Percentiles rank a stretch among this genome's conserved stretches.
These are phyloP conservation scores for Erodium maritimum DNA, from an alignment of 345 rosid genomes.

Conservation along the genomic window DNA sequence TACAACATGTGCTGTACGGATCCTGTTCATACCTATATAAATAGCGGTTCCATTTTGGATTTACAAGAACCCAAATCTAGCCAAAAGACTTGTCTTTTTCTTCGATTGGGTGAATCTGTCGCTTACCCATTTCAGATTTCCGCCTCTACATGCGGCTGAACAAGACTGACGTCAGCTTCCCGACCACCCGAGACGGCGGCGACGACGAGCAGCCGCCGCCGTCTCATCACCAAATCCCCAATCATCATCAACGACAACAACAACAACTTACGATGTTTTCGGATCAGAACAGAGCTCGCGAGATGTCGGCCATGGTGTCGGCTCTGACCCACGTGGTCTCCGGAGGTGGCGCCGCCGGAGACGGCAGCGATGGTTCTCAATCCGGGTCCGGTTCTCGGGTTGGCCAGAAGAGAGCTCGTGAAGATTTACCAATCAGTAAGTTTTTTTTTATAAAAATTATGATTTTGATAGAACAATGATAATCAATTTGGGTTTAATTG, in stretches of 20 bases:
- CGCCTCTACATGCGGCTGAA: neutral
- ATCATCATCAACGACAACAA: neutral
- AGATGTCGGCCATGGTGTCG: slow-evolving; percentile 66
- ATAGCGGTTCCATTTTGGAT: too few relatives aligned
- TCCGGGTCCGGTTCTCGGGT: slow-evolving; percentile 6
- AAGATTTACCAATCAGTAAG: neutral
- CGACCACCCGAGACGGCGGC: neutral
- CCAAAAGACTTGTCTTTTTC: too few relatives aligned
- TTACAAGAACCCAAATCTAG: too few relatives aligned
- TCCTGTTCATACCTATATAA: too few relatives aligned
- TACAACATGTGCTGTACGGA: too few relatives aligned
- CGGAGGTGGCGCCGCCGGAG: slow-evolving; percentile 15
- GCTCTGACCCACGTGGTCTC: slow-evolving; percentile 62
- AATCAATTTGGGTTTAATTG: too few relatives aligned
- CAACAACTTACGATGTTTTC: slow-evolving; percentile 14
- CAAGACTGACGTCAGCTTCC: neutral
- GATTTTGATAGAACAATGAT: too few relatives aligned
- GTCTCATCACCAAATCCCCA: neutral
- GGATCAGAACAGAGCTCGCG: slow-evolving; percentile 23
- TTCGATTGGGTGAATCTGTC: too few relatives aligned
- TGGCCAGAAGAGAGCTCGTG: neutral
- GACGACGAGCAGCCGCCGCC: neutral
- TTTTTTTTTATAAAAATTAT: too few relatives aligned
- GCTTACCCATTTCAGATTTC: too few relatives aligned
- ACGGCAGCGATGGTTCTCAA: slow-evolving; percentile 8